phyloP scores from a whole-genome alignment of 208 protist species.

The Histomonas meleagridis region DNA sequence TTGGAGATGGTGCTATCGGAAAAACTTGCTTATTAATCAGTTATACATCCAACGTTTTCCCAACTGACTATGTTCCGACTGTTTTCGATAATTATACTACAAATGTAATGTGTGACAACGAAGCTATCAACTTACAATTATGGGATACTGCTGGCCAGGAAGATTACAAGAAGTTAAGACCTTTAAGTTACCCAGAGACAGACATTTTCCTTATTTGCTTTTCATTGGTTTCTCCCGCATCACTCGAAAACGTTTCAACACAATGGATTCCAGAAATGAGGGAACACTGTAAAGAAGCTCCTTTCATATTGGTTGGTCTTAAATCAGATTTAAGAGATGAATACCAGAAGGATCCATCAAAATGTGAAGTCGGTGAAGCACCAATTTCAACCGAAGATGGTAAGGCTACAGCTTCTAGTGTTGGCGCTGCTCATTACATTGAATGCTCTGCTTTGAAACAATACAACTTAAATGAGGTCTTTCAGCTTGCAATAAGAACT shows the following conservation, averaged over 20 bases:
- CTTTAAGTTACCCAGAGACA: constrained; percentile 53
- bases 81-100: constrained; percentile 71
- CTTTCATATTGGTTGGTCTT: not conserved
- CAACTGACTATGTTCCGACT: constrained; percentile 61
- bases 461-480: not conserved
- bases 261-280: constrained; percentile 35
- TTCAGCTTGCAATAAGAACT: not conserved
- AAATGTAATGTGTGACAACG: constrained; percentile 53
- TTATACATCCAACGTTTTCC: constrained; percentile 72
- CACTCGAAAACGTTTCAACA: constrained; percentile 60
- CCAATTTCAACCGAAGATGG: not conserved
- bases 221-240: constrained; percentile 55
- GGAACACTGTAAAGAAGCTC: constrained; percentile 27
- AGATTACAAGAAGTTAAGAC: constrained; percentile 46
- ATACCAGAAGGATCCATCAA: not conserved
- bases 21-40: constrained; percentile 67
- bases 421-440: not conserved
- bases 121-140: constrained; percentile 15
- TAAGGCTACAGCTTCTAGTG: not conserved
- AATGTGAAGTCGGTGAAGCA: not conserved
- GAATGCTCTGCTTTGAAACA: not conserved
- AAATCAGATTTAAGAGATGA: constrained; percentile 11
- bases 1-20: constrained; percentile 3
- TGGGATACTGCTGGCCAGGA: constrained; percentile 29
- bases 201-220: constrained; percentile 55